Base-by-base conservation (phyloP, 2,329 filamentous ascomycete genomes). In the Incumbomyces lentus region DNA sequence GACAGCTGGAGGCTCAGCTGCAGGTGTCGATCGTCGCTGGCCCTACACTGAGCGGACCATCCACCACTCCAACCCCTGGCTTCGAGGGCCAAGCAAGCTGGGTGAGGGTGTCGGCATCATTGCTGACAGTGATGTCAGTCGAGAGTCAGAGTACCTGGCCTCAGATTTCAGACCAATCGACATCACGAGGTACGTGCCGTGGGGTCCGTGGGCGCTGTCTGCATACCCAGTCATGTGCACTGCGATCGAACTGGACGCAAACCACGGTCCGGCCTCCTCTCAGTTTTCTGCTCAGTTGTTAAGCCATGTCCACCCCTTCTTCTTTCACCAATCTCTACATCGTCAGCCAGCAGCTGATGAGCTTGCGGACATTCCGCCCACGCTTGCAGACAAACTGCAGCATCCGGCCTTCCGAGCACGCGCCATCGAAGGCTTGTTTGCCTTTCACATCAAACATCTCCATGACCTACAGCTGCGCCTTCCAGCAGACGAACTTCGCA, bases 401-500 rank as follows among this genome's bases (percentile, higher is more conserved):
- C 64, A 64, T 1, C 63, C 62, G 31, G 58, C 64, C 44, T 74
- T 79, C 55, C 66, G 73, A 14, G 44, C 52, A 18, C 48, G 55
- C 38, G 41, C 56, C 14, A 53, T 57, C 40, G 75, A 79, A 57
- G 64, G 67, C 38, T 73, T 79, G 35, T 68, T 79, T 35, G 66
- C 70, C 34, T 65, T 70, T 2, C 81, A 81, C 58, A 75, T 81
- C 59, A 69, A 72, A 41, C 73, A 75, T 47, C 65, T 82, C 17
- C 59, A 68, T 14, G 61, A 60, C 18, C 62, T 70, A 11, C 41
- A 50, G 4, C 51, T 59, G 18, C 51, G 53, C 36, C 35, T 50
- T 22, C 44, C 53, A 51, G 76, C 77, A 4, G 74, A 75, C 8
- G 67, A 73, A 30, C 62, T 82, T n/a, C 74, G 78, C 41, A 76